Evolutionary conservation across 805 yeast genomes (phyloP).

Genomic region (Candida berthetii): DNA sequence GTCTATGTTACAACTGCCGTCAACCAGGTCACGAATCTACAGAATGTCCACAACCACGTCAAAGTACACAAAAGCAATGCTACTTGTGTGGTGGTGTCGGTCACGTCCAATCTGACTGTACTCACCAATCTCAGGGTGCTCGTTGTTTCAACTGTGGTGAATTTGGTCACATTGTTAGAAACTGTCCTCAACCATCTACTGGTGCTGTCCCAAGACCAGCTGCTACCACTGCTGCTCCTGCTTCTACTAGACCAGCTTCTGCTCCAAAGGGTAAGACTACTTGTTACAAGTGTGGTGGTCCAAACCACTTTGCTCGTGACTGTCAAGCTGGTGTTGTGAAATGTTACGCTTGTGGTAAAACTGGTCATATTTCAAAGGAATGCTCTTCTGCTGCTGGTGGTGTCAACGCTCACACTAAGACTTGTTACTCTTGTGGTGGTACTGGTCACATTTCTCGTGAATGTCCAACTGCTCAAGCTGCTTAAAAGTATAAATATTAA

Average conservation of each 20-base stretch:
- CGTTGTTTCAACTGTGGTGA: constrained; percentile 79
- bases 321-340: constrained; percentile 66
- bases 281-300: constrained; percentile 90
- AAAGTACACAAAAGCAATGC: constrained; percentile 81
- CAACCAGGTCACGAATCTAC: constrained; percentile 85
- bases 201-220: constrained; percentile 9
- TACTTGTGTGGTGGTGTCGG: constrained; percentile 91
- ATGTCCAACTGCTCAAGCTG: constrained; percentile 33
- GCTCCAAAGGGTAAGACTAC: constrained; percentile 30
- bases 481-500: neutral
- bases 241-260: constrained; percentile 6
- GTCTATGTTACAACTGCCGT: constrained; percentile 90
- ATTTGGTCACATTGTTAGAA: constrained; percentile 78
- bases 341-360: constrained; percentile 90
- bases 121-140: constrained; percentile 44
- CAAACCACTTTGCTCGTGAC: constrained; percentile 90
- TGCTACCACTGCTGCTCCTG: constrained; percentile 3
- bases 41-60: constrained; percentile 86
- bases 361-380: constrained; percentile 85
- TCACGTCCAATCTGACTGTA: constrained; percentile 82
- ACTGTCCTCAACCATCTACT: constrained; percentile 50
- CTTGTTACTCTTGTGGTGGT: constrained; percentile 41
- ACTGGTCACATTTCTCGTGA: constrained; percentile 86
- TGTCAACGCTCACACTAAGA: constrained; percentile 25
- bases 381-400: constrained; percentile 58